Evolutionary conservation across 169 alveolate genomes (phyloP).

Genomic region (Perkinsus marinus): DNA sequence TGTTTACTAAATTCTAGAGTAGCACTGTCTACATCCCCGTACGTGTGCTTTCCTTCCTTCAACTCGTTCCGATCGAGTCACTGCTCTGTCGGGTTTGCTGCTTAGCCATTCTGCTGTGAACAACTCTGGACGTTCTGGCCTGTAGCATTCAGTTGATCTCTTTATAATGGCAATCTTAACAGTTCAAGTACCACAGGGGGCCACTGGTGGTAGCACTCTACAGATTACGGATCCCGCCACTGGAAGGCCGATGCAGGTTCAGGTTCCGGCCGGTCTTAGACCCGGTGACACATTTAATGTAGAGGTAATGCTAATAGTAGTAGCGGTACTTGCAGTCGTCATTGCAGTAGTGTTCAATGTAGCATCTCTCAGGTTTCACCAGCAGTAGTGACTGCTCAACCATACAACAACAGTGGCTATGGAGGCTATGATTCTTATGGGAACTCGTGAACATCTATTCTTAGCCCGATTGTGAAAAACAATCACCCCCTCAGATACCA

Average conservation of each 20-base stretch:
- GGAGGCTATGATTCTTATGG: too few relatives aligned
- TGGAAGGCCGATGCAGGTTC: not conserved
- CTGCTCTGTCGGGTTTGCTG: too few relatives aligned
- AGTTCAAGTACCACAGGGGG: not conserved
- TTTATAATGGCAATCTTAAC: not conserved
- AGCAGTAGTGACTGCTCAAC: too few relatives aligned
- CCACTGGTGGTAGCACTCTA: not conserved
- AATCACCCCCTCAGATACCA: not conserved
- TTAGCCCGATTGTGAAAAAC: not conserved
- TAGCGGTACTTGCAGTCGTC: not conserved
- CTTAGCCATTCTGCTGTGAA: too few relatives aligned
- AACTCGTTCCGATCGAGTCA: too few relatives aligned
- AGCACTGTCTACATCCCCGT: too few relatives aligned
- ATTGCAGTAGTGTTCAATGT: not conserved
- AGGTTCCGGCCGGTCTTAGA: not conserved
- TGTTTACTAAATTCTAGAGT: too few relatives aligned
- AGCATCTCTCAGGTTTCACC: too few relatives aligned
- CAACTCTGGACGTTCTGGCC: too few relatives aligned
- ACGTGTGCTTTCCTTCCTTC: too few relatives aligned
- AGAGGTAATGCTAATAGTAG: not conserved
- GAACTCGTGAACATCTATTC: too few relatives aligned
- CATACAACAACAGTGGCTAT: too few relatives aligned
- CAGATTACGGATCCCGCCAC: not conserved
- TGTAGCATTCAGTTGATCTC: not conserved
- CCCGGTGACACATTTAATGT: not conserved